Evolutionary conservation across 1,284 basidiomycete species (phyloP).

Genomic region (Puccinia horiana): DNA sequence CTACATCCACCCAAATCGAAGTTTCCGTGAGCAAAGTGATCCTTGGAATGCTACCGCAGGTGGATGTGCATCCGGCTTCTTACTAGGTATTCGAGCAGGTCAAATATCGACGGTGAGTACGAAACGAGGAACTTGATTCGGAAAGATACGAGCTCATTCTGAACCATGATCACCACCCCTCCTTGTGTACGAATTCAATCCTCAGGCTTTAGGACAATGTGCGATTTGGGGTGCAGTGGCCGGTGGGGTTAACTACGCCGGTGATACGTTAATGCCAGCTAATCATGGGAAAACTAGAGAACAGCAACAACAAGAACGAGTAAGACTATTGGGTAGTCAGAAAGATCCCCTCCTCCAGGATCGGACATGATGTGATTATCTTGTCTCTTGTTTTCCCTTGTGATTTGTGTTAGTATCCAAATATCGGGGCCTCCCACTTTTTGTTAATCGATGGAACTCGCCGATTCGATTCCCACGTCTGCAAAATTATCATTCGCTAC

Average conservation of each 20-base stretch:
- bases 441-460: background rate
- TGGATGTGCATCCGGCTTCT: constrained; percentile 49
- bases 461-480: background rate
- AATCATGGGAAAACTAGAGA: constrained; percentile 33
- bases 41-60: constrained; percentile 48
- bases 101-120: constrained; percentile 39
- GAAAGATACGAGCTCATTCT: background rate
- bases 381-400: background rate
- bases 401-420: constrained; percentile 18
- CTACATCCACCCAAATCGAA: background rate
- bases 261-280: constrained; percentile 44
- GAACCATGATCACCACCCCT: too few species aligned
- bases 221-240: constrained; percentile 37
- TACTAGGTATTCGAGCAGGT: constrained; percentile 45
- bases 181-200: background rate
- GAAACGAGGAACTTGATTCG: too few species aligned
- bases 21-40: constrained; percentile 41
- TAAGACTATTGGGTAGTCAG: constrained; percentile 32
- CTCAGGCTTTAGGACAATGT: constrained; percentile 46
- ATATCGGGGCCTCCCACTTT: background rate
- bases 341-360: constrained; percentile 37
- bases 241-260: constrained; percentile 44
- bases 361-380: background rate
- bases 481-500: too few species aligned
- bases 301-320: constrained; percentile 41